Conservation (phyloP, 768 basidiomycete genomes). For the Suillus hirtellus region DNA sequence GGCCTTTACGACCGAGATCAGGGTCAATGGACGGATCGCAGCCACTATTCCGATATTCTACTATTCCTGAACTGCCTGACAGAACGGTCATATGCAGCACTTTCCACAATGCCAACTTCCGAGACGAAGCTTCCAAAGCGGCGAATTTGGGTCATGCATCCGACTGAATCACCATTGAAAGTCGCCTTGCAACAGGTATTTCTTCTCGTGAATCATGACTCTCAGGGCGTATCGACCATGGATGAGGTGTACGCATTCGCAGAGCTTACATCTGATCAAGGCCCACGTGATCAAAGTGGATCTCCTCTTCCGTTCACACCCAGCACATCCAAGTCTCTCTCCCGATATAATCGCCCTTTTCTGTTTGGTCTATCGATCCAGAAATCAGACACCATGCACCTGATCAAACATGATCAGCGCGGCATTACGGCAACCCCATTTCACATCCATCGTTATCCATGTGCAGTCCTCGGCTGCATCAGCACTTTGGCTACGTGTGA, state of each 20-base stretch:
- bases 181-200: background rate
- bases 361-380: conserved; percentile 1
- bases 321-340: background rate
- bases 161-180: background rate
- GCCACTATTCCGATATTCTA: background rate
- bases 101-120: background rate
- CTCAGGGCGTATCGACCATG: background rate
- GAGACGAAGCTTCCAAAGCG: background rate
- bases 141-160: conserved; percentile 1
- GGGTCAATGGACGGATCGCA: background rate
- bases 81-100: background rate
- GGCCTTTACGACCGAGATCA: conserved; percentile 6
- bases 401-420: background rate
- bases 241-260: background rate
- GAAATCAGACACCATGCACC: background rate
- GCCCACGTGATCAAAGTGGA: background rate
- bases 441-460: background rate
- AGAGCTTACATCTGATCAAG: background rate
- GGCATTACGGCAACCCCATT: background rate
- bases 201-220: background rate
- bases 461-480: background rate
- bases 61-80: conserved; percentile 1
- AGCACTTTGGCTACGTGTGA: background rate
- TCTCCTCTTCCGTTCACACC: background rate
- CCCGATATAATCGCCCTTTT: background rate